phyloP scores from a whole-genome alignment of 805 yeast genomes.

The Nakazawaea ishiwadae region DNA sequence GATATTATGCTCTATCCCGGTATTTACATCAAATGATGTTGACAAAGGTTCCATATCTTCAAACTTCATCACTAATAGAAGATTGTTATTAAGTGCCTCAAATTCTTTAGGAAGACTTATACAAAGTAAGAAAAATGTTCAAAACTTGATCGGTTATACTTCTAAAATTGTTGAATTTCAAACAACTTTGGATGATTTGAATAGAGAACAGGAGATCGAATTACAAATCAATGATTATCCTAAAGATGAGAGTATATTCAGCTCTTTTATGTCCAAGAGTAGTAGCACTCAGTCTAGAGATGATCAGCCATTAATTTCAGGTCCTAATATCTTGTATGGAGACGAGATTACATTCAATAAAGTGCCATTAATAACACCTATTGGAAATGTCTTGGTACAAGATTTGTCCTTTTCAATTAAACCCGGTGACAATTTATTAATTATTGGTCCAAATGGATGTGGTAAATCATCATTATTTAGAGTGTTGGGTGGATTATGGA shows the following conservation, averaged over 20 bases:
- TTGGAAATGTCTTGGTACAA: constrained; percentile 65
- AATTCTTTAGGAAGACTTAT: constrained; percentile 85
- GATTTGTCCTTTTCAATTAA: constrained; percentile 66
- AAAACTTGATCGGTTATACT: constrained; percentile 81
- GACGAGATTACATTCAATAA: constrained; percentile 66
- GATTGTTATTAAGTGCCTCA: constrained; percentile 77
- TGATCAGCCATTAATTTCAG: constrained; percentile 22
- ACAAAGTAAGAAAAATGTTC: constrained; percentile 77
- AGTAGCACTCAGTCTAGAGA: background rate
- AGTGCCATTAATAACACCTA: constrained; percentile 84
- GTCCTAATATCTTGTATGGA: constrained; percentile 35
- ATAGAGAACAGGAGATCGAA: constrained; percentile 22
- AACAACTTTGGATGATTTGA: constrained; percentile 51
- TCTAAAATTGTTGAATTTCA: constrained; percentile 69
- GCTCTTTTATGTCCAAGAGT: constrained; percentile 5
- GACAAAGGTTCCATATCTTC: constrained; percentile 46
- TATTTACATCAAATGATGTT: constrained; percentile 44
- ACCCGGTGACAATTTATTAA: constrained; percentile 79
- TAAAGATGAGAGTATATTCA: background rate
- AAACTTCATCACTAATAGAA: constrained; percentile 84
- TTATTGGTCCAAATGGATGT: constrained; percentile 95
- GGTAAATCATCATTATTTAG: constrained; percentile 93
- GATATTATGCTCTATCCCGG: constrained; percentile 82
- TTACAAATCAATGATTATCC: constrained; percentile 13
- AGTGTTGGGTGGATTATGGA: constrained; percentile 92